A percentile compares a stretch with the other conserved stretches of the same genome.
phyloP scores from a whole-genome alignment of 2,329 filamentous ascomycete species.

The Colletotrichum graminicola region DNA sequence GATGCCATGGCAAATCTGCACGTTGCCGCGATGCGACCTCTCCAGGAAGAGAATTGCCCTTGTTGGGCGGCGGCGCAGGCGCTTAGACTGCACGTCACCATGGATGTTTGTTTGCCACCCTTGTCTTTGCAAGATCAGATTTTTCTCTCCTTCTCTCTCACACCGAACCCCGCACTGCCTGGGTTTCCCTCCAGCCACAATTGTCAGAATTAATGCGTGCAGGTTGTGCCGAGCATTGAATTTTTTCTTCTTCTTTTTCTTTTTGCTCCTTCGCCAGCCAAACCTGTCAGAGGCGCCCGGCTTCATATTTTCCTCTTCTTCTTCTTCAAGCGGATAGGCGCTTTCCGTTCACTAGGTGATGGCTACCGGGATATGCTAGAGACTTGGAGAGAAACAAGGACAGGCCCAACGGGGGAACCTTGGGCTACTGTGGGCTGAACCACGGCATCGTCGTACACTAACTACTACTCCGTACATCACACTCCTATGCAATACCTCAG shows the following conservation, averaged over 20 bases:
- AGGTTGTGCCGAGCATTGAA: neutral
- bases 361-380: conserved; percentile 1
- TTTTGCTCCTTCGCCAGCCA: conserved; percentile 5
- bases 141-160: conserved; percentile 14
- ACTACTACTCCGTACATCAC: neutral
- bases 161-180: conserved; percentile 31
- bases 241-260: neutral
- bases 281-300: conserved; percentile 3
- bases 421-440: conserved; percentile 29
- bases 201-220: conserved; percentile 33
- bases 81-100: conserved; percentile 41
- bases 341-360: neutral
- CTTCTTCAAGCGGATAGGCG: neutral
- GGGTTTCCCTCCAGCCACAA: conserved; percentile 25
- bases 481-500: conserved; percentile 16
- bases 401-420: conserved; percentile 32
- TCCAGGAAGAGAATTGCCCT: conserved; percentile 21
- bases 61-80: conserved; percentile 36
- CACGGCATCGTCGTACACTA: conserved; percentile 15
- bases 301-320: neutral
- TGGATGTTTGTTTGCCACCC: conserved; percentile 33
- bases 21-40: conserved; percentile 32
- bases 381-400: conserved; percentile 20
- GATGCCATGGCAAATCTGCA: conserved; percentile 35
- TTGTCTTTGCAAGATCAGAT: conserved; percentile 27